These are phyloP conservation scores for Pythium dissotocum DNA, from an alignment of 352 stramenopile genomes.

Conservation along the genomic window DNA sequence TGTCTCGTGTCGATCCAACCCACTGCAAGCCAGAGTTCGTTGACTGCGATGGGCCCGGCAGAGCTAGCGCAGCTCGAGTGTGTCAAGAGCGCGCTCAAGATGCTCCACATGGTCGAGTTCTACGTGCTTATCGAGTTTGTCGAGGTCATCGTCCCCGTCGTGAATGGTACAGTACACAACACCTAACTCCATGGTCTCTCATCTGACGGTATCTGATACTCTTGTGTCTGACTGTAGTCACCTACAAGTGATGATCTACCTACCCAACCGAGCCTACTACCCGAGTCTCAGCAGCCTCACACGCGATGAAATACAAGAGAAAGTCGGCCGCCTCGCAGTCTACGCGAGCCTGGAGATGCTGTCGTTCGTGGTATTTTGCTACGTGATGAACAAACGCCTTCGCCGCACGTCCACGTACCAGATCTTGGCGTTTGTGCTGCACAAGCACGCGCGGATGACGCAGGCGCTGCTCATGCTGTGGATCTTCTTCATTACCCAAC, in stretches of 20 bases:
- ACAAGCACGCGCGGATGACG: conserved; percentile 29
- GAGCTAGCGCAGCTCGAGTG: background rate
- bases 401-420: background rate
- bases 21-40: no score
- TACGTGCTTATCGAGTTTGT: conserved; percentile 24
- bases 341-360: conserved; percentile 3
- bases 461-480: conserved; percentile 20
- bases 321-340: background rate
- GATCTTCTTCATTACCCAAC: conserved; percentile 19
- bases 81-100: conserved; percentile 1
- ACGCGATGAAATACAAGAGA: background rate
- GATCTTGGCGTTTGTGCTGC: conserved; percentile 36
- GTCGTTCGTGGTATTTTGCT: background rate
- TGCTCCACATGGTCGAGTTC: conserved; percentile 20
- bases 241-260: background rate
- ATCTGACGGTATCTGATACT: no score
- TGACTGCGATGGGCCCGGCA: no score
- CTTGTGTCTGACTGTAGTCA: no score
- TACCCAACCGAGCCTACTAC: conserved; percentile 18
- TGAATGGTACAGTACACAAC: conserved; percentile 14
- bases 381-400: background rate
- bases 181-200: no score
- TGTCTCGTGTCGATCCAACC: no score
- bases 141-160: conserved; percentile 23
- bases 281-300: conserved; percentile 6